Conservation (phyloP, 2,329 filamentous ascomycete species). For the Zalaria obscura region DNA sequence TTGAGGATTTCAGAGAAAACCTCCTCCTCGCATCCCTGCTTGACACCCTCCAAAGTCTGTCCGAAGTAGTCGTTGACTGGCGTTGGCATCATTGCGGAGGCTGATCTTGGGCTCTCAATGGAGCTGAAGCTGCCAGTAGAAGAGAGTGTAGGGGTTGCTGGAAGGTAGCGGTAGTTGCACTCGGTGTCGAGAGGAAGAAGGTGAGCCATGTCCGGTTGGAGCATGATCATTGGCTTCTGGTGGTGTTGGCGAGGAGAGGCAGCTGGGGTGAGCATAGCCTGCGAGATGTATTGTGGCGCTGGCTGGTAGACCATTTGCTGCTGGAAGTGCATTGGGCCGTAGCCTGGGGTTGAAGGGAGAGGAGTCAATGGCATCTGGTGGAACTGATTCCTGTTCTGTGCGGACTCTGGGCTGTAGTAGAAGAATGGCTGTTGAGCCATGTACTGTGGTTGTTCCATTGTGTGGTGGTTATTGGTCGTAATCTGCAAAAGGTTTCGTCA, state of each 20-base stretch:
- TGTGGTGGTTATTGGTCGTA: background rate
- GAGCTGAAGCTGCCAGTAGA: constrained; percentile 72
- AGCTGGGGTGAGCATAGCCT: constrained; percentile 56
- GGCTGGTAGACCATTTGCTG: constrained; percentile 26
- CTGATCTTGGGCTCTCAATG: constrained; percentile 69
- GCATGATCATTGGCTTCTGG: constrained; percentile 61
- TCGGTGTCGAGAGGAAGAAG: constrained; percentile 59
- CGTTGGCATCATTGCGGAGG: constrained; percentile 64
- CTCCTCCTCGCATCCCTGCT: constrained; percentile 58
- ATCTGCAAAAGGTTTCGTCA: background rate
- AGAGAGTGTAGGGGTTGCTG: constrained; percentile 76
- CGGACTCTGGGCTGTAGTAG: constrained; percentile 72
- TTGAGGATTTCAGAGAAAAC: constrained; percentile 59
- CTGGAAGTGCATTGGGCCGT: constrained; percentile 10
- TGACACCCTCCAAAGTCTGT: constrained; percentile 51
- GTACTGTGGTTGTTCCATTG: constrained; percentile 18
- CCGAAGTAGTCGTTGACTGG: constrained; percentile 70
- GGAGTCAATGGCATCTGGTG: constrained; percentile 33
- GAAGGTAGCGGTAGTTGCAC: constrained; percentile 53
- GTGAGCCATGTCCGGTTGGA: constrained; percentile 42
- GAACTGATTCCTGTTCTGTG: constrained; percentile 55
- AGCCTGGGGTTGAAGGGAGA: constrained; percentile 28
- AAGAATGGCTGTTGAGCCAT: constrained; percentile 51
- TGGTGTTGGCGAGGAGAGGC: constrained; percentile 60
- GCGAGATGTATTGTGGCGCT: constrained; percentile 40